These are phyloP conservation scores for Camellia granthamiana DNA, from an alignment of 148 eudicot species.

Conservation along the genomic window DNA sequence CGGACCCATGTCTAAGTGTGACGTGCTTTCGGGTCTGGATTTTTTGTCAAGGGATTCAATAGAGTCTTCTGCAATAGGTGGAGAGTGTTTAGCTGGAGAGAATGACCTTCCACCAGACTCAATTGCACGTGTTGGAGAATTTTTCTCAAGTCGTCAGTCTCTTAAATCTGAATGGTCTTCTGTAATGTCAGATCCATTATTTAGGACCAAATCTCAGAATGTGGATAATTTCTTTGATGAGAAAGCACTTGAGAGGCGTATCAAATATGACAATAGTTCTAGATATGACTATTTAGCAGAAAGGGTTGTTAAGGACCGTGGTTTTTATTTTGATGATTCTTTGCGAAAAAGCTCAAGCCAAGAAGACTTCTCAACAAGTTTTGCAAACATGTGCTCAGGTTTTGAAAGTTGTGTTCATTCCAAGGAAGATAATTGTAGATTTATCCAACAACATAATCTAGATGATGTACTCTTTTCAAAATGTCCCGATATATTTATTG, in stretches of 20 bases:
- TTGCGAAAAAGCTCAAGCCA: constrained; percentile 19
- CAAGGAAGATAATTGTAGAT: constrained; percentile 21
- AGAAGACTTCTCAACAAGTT: constrained; percentile 22
- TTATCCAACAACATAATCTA: constrained; percentile 15
- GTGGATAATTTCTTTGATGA: constrained; percentile 25
- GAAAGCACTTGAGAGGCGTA: constrained; percentile 11
- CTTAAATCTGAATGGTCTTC: constrained; percentile 26
- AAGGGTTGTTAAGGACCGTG: constrained; percentile 25
- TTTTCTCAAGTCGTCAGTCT: constrained; percentile 23
- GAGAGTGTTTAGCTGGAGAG: constrained; percentile 18
- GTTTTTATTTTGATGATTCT: constrained; percentile 13
- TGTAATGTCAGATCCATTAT: constrained; percentile 28
- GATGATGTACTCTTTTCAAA: constrained; percentile 27
- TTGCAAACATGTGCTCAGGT: constrained; percentile 14
- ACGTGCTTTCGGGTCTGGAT: constrained; percentile 21
- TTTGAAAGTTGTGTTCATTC: constrained; percentile 16
- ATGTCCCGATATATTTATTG: constrained; percentile 20
- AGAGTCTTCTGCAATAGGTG: constrained; percentile 17
- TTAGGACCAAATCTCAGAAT: constrained; percentile 25
- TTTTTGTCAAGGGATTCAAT: constrained; percentile 14
- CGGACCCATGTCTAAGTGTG: constrained; percentile 18
- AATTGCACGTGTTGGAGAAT: constrained; percentile 11
- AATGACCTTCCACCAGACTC: constrained; percentile 18
- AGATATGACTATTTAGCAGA: constrained; percentile 23
- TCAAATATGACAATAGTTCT: constrained; percentile 18